Evolutionary conservation across 2,329 filamentous ascomycete species (phyloP).

Genomic region (Trichoderma gracile): DNA sequence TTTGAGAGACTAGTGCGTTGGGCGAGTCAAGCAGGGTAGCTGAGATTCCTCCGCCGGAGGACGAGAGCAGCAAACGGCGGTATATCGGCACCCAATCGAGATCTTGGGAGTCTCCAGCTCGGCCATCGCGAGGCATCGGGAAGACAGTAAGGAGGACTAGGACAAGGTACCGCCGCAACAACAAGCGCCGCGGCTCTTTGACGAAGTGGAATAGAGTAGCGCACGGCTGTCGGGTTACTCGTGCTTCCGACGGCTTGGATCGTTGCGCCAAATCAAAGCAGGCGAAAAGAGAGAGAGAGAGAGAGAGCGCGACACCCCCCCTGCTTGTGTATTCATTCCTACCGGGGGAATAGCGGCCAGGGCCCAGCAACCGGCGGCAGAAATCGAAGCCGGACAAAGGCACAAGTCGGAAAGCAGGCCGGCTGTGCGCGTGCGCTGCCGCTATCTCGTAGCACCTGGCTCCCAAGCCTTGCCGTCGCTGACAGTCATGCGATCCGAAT

Average conservation of each 20-base stretch:
- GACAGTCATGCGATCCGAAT: constrained; percentile 29
- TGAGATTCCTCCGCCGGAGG: neutral
- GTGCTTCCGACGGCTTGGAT: neutral
- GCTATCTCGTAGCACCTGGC: constrained; percentile 10
- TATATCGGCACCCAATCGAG: constrained; percentile 4
- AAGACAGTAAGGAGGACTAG: neutral
- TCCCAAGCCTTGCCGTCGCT: constrained; percentile 16
- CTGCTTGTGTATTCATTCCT: neutral
- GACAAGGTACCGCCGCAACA: constrained; percentile 1
- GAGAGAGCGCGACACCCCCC: neutral
- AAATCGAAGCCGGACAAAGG: constrained; percentile 14
- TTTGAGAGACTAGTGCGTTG: constrained; percentile 6
- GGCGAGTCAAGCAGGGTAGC: constrained; percentile 6
- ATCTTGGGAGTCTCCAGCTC: neutral
- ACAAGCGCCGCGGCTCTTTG: constrained; percentile 7
- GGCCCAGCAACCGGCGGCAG: constrained; percentile 5
- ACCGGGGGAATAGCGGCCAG: constrained; percentile 4
- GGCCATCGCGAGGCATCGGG: constrained; percentile 1
- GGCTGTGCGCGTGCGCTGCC: constrained; percentile 14
- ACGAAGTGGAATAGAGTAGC: constrained; percentile 1
- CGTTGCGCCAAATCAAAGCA: constrained; percentile 5
- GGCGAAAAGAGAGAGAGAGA: neutral
- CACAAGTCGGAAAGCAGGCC: constrained; percentile 9
- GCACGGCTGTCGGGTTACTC: neutral
- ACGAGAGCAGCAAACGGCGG: constrained; percentile 9